phyloP scores from a whole-genome alignment of 805 yeast genomes.

The Wickerhamomyces bisporus region DNA sequence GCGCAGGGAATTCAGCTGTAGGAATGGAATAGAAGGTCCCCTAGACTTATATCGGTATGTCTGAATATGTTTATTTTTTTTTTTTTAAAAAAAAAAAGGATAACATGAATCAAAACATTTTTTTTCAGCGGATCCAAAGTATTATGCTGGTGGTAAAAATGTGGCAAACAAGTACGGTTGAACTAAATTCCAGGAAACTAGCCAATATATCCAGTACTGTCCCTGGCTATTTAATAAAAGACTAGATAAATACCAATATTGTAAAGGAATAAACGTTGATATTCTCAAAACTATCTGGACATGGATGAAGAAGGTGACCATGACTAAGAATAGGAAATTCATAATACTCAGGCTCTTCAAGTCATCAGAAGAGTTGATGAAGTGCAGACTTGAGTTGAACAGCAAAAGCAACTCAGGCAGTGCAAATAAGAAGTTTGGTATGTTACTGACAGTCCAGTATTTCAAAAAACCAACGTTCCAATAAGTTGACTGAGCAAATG shows the following conservation, averaged over 20 bases:
- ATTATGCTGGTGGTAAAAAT: constrained; percentile 91
- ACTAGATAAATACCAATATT: constrained; percentile 64
- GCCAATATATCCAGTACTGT: constrained; percentile 39
- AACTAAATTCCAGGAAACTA: constrained; percentile 55
- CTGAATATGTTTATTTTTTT: no score
- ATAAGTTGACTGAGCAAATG: constrained; percentile 70
- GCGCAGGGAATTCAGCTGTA: no score
- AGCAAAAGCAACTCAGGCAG: constrained; percentile 57
- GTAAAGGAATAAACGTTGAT: constrained; percentile 69
- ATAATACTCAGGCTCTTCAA: constrained; percentile 37
- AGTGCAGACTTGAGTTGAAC: constrained; percentile 29
- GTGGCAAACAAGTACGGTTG: constrained; percentile 74
- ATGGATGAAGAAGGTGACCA: constrained; percentile 64
- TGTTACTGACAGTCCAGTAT: constrained; percentile 78
- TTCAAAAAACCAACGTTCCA: constrained; percentile 81
- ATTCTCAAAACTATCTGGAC: constrained; percentile 83
- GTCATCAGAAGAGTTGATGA: constrained; percentile 30
- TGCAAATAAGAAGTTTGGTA: constrained; percentile 79
- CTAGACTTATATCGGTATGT: neutral
- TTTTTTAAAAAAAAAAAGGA: no score
- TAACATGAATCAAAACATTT: no score
- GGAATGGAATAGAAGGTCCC: no score
- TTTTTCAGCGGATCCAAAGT: no score
- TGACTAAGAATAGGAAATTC: constrained; percentile 38
- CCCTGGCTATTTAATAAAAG: constrained; percentile 25